A percentile compares a stretch with the other conserved stretches of the same genome.
Conservation (phyloP, 495 filamentous ascomycete species). For the Aspergillus carlsbadensis region DNA sequence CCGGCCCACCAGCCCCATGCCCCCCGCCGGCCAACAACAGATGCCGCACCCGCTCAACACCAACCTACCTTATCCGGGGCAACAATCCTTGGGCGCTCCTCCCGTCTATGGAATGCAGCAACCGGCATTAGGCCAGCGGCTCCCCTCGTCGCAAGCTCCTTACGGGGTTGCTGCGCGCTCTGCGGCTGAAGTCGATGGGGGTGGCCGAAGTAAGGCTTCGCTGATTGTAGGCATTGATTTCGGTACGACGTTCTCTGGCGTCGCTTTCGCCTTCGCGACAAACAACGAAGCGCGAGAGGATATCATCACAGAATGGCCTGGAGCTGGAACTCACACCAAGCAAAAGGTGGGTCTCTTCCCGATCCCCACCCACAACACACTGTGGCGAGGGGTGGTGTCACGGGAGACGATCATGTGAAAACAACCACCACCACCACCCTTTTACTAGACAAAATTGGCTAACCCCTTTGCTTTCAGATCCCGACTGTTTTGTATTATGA, state of each 20-base stretch:
- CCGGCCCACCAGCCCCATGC: slow-evolving; percentile 58
- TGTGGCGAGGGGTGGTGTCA: not conserved
- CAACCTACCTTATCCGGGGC: slow-evolving; percentile 47
- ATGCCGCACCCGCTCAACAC: slow-evolving; percentile 73
- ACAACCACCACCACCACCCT: not conserved
- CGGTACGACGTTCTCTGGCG: slow-evolving; percentile 76
- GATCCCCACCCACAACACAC: not conserved
- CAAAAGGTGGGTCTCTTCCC: slow-evolving; percentile 56
- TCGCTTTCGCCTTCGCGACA: slow-evolving; percentile 77
- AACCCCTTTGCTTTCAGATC: slow-evolving; percentile 49
- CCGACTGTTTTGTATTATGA: slow-evolving; percentile 81
- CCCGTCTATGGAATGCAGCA: slow-evolving; percentile 51
- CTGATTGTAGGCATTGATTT: slow-evolving; percentile 74
- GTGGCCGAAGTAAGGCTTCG: slow-evolving; percentile 69
- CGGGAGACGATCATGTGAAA: slow-evolving; percentile 1
- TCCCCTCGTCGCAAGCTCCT: slow-evolving; percentile 34
- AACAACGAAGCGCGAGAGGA: slow-evolving; percentile 75
- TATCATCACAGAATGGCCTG: slow-evolving; percentile 79
- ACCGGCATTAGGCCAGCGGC: slow-evolving; percentile 38
- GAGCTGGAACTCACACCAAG: slow-evolving; percentile 73
- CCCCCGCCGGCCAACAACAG: slow-evolving; percentile 50
- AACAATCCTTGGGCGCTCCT: slow-evolving; percentile 50
- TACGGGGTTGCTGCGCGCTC: slow-evolving; percentile 50
- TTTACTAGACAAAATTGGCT: not conserved
- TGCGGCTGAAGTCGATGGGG: slow-evolving; percentile 85